phyloP scores from a whole-genome alignment of 495 filamentous ascomycete genomes.

The Sporormia fimetaria region DNA sequence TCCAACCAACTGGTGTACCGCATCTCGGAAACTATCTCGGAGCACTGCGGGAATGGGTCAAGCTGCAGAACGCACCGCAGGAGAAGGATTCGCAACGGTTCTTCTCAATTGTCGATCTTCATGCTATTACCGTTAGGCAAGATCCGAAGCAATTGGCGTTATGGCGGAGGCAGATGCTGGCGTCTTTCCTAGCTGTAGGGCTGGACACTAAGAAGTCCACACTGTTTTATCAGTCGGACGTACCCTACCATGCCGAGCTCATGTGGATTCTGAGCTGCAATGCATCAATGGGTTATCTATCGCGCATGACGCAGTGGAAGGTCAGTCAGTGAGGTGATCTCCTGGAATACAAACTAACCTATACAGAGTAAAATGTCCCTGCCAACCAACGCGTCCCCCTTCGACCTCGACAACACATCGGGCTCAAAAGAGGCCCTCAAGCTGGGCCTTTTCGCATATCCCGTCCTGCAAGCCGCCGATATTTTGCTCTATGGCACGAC shows the following conservation, averaged over 20 bases:
- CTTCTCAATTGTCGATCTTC: constrained; percentile 82
- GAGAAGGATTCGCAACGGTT: constrained; percentile 49
- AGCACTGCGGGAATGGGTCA: constrained; percentile 76
- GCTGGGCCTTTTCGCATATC: constrained; percentile 91
- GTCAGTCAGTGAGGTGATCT: constrained; percentile 31
- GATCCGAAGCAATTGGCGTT: constrained; percentile 43
- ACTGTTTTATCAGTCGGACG: constrained; percentile 76
- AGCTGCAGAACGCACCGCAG: constrained; percentile 53
- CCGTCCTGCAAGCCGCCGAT: constrained; percentile 90
- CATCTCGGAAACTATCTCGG: constrained; percentile 95
- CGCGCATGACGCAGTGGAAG: constrained; percentile 98
- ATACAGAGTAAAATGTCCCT: constrained; percentile 58
- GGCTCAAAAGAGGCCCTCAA: constrained; percentile 49
- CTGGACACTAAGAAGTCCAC: constrained; percentile 60
- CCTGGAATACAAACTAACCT: constrained; percentile 1
- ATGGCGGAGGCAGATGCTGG: constrained; percentile 63
- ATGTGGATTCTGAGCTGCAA: constrained; percentile 94
- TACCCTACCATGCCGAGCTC: constrained; percentile 70
- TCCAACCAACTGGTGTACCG: constrained; percentile 92
- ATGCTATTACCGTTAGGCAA: constrained; percentile 77
- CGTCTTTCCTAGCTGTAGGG: constrained; percentile 72
- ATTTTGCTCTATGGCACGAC: constrained; percentile 65
- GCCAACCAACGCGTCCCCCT: constrained; percentile 41
- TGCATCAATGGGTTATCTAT: constrained; percentile 78
- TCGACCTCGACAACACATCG: constrained; percentile 38